These are phyloP conservation scores for Phaeosphaeria sp. DNA, from an alignment of 2,329 filamentous ascomycete genomes.

Conservation along the genomic window DNA sequence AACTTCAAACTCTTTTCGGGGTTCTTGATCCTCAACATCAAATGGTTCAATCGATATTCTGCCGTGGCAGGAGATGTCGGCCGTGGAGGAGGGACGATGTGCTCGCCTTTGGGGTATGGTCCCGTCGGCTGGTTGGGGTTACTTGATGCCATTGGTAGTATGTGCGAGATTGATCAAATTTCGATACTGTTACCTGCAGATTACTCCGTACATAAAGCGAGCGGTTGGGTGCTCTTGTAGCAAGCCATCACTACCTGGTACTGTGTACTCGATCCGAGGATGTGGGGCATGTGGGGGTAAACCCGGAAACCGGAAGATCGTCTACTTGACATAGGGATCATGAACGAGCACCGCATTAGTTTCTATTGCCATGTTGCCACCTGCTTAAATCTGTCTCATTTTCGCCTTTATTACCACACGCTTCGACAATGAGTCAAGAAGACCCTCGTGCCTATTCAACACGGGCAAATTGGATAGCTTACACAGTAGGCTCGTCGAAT, in stretches of 20 bases:
- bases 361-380: no score
- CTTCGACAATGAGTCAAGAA: no score
- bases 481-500: no score
- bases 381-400: no score
- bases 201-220: background rate
- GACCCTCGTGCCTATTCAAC: no score
- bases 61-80: conserved; percentile 32
- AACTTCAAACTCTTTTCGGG: conserved; percentile 35
- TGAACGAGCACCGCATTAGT: no score
- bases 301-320: background rate
- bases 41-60: conserved; percentile 40
- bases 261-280: background rate
- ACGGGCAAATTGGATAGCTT: no score
- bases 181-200: background rate
- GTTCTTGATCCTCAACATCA: conserved; percentile 44
- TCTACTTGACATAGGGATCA: no score
- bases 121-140: conserved; percentile 28
- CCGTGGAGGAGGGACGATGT: conserved; percentile 35
- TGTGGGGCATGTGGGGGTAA: conserved; percentile 20
- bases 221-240: background rate
- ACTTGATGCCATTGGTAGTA: conserved; percentile 8
- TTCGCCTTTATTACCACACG: no score
- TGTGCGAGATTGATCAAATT: background rate
- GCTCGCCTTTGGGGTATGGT: conserved; percentile 28
- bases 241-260: background rate